Percentiles rank a stretch among this genome's conserved stretches.
phyloP scores from a whole-genome alignment of 805 yeast species.

The Sugiyamaella smithiae region DNA sequence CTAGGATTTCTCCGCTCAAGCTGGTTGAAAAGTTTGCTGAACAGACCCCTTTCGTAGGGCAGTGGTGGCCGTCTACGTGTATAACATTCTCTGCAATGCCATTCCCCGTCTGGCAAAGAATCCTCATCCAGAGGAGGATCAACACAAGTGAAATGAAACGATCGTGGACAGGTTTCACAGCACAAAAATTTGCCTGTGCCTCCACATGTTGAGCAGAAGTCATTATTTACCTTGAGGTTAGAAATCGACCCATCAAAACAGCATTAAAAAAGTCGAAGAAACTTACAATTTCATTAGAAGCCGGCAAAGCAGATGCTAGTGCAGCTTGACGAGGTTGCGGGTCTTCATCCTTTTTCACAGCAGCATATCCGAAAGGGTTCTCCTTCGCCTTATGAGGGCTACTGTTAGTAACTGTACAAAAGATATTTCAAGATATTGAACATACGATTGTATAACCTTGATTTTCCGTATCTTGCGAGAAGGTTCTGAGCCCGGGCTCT shows the following conservation, averaged over 20 bases:
- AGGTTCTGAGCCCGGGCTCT: slow-evolving; percentile 18
- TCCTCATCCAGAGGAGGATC: slow-evolving; percentile 83
- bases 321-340: slow-evolving; percentile 32
- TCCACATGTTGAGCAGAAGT: slow-evolving; percentile 88
- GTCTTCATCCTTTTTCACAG: slow-evolving; percentile 31
- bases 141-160: slow-evolving; percentile 88
- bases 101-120: slow-evolving; percentile 76
- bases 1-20: slow-evolving; percentile 60
- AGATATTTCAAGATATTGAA: no score
- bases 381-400: slow-evolving; percentile 29
- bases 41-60: slow-evolving; percentile 40
- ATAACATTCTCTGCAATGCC: slow-evolving; percentile 82
- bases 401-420: background rate
- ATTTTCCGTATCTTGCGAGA: slow-evolving; percentile 12
- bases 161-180: slow-evolving; percentile 89
- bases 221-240: slow-evolving; percentile 60
- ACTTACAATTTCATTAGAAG: slow-evolving; percentile 13
- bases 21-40: slow-evolving; percentile 57
- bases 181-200: slow-evolving; percentile 86
- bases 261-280: slow-evolving; percentile 18
- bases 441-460: slow-evolving; percentile 17
- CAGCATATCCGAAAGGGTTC: slow-evolving; percentile 46
- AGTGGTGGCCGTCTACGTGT: slow-evolving; percentile 42
- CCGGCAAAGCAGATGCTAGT: background rate
- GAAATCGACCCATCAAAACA: slow-evolving; percentile 1